These are phyloP conservation scores for Betula pendula DNA, from an alignment of 306 rosid species.

Conservation along the genomic window DNA sequence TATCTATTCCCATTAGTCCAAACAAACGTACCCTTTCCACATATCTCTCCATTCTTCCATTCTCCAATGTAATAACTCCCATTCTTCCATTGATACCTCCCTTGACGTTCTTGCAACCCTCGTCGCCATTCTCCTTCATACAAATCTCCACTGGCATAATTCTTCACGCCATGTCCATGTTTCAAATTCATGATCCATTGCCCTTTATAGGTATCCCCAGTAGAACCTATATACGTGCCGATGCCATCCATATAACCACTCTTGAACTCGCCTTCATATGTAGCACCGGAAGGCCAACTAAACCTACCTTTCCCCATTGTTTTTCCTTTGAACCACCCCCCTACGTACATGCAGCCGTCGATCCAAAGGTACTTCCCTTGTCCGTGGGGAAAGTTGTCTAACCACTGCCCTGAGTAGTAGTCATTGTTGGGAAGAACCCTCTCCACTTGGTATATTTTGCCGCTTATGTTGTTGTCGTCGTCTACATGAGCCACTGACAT, in stretches of 20 bases:
- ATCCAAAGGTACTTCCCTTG: constrained; percentile 82
- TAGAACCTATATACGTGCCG: constrained; percentile 58
- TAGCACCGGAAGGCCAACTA: constrained; percentile 92
- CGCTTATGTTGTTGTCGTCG: constrained; percentile 31
- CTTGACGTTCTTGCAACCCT: constrained; percentile 70
- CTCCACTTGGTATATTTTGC: constrained; percentile 49
- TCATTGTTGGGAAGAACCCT: constrained; percentile 79
- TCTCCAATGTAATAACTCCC: constrained; percentile 72
- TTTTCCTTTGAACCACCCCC: constrained; percentile 78
- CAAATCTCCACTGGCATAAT: constrained; percentile 62
- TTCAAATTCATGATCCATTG: constrained; percentile 79
- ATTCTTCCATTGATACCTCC: constrained; percentile 74
- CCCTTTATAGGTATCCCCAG: constrained; percentile 76
- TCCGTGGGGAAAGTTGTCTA: constrained; percentile 71
- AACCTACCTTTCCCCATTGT: constrained; percentile 81
- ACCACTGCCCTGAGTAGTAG: constrained; percentile 87
- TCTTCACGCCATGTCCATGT: constrained; percentile 73
- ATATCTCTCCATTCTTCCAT: constrained; percentile 75
- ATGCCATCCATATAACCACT: constrained; percentile 77
- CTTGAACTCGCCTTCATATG: constrained; percentile 90
- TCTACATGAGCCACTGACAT: constrained; percentile 30
- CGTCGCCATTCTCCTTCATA: constrained; percentile 83
- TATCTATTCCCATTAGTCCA: constrained; percentile 70
- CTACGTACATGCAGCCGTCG: constrained; percentile 86
- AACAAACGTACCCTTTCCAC: constrained; percentile 67